Percentiles rank a stretch among this genome's conserved stretches.
Evolutionary conservation across 2,329 filamentous ascomycete genomes (phyloP).

Genomic region (Sporothrix humicola): DNA sequence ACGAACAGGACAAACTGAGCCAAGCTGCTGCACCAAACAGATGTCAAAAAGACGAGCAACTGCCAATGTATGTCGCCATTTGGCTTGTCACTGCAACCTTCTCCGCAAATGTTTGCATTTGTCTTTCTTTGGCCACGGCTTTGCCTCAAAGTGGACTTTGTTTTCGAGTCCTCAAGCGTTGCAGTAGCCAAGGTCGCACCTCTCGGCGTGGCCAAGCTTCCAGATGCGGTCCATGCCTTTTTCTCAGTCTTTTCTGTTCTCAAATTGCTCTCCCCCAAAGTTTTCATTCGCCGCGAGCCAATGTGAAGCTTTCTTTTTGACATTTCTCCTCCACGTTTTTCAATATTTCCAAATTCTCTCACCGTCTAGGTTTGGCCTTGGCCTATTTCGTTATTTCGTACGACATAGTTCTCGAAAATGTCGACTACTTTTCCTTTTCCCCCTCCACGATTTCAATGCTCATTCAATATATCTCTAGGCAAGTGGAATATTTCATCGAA

Average conservation of each 20-base stretch:
- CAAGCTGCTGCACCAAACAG: background rate
- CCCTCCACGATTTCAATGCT: background rate
- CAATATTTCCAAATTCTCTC: background rate
- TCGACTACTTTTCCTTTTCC: background rate
- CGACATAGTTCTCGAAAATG: background rate
- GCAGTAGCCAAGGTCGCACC: background rate
- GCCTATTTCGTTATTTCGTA: background rate
- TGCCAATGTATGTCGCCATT: slow-evolving; percentile 25
- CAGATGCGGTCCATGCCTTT: background rate
- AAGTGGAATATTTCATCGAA: background rate
- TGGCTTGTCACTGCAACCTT: background rate
- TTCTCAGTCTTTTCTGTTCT: background rate
- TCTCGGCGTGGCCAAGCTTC: background rate
- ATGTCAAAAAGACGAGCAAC: slow-evolving; percentile 10
- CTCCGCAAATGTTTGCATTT: background rate
- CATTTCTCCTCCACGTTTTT: background rate
- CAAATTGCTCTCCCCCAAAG: background rate
- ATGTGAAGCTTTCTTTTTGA: no score
- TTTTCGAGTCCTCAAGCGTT: background rate
- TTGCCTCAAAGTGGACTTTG: background rate
- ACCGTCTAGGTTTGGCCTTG: background rate
- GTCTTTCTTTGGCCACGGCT: background rate
- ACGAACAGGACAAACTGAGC: background rate
- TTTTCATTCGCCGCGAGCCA: background rate
- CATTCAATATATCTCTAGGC: background rate